phyloP scores from a whole-genome alignment of 2,329 filamentous ascomycete genomes.

The Incumbomyces lentus region DNA sequence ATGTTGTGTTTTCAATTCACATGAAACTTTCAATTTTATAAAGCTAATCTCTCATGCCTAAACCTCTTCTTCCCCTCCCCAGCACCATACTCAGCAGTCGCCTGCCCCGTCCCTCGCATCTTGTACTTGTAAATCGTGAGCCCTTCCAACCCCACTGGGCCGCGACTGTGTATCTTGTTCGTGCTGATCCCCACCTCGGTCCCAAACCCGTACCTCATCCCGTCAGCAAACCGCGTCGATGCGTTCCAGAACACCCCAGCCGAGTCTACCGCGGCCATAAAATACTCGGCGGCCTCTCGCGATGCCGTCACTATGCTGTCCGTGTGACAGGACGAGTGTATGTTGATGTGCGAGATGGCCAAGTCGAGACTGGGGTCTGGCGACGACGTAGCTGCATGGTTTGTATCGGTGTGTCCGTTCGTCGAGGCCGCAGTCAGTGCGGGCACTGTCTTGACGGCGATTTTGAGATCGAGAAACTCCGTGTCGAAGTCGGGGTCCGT shows the following conservation, averaged over 20 bases:
- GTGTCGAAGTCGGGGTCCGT: conserved; percentile 67
- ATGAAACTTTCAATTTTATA: too few relatives aligned
- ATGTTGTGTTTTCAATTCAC: too few relatives aligned
- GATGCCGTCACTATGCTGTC: conserved; percentile 76
- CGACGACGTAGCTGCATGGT: neutral
- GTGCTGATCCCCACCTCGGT: conserved; percentile 98
- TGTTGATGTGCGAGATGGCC: conserved; percentile 82
- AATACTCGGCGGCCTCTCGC: conserved; percentile 58
- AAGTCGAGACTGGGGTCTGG: conserved; percentile 43
- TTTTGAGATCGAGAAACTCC: conserved; percentile 74
- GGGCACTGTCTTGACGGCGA: conserved; percentile 73
- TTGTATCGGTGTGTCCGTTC: neutral
- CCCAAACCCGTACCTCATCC: conserved; percentile 94
- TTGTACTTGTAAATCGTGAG: conserved; percentile 97
- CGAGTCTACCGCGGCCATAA: conserved; percentile 78
- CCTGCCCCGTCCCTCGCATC: conserved; percentile 71
- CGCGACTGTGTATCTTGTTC: conserved; percentile 93
- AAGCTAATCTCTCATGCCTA: conserved; percentile 44
- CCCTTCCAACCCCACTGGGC: conserved; percentile 87
- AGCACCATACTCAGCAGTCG: conserved; percentile 59
- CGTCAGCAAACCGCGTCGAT: conserved; percentile 86
- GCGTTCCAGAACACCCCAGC: conserved; percentile 96
- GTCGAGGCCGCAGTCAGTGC: neutral
- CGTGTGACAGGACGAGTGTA: conserved; percentile 86
- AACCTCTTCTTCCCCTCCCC: conserved; percentile 45